Percentiles rank a stretch among this genome's conserved stretches.
These are phyloP conservation scores for Phytophthora pisi DNA, from an alignment of 352 stramenopile genomes.

Conservation along the genomic window DNA sequence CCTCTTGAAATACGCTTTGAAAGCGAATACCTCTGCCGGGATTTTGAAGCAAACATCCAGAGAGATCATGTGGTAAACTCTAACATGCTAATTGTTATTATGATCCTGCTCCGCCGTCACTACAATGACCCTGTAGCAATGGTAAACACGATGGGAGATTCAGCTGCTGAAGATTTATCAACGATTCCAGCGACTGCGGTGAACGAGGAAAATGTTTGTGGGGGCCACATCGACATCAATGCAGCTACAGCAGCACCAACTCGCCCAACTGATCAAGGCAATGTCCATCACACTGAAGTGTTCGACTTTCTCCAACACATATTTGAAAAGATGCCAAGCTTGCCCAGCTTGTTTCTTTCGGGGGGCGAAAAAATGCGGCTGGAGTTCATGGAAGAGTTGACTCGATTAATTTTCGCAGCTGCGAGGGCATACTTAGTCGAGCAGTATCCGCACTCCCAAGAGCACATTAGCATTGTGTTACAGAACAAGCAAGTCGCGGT, in stretches of 20 bases:
- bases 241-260: neutral
- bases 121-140: slow-evolving; percentile 59
- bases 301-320: slow-evolving; percentile 66
- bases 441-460: slow-evolving; percentile 46
- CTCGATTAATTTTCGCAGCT: slow-evolving; percentile 50
- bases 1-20: slow-evolving; percentile 68
- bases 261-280: slow-evolving; percentile 8
- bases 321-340: slow-evolving; percentile 52
- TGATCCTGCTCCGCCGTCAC: slow-evolving; percentile 57
- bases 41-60: slow-evolving; percentile 74
- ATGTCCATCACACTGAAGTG: slow-evolving; percentile 48
- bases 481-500: slow-evolving; percentile 48
- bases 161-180: slow-evolving; percentile 8
- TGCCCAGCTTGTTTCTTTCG: slow-evolving; percentile 37
- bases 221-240: neutral
- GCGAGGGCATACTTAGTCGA: slow-evolving; percentile 46
- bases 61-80: slow-evolving; percentile 57
- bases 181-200: neutral
- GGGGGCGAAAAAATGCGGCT: slow-evolving; percentile 53
- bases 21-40: slow-evolving; percentile 66
- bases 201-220: neutral
- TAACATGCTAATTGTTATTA: slow-evolving; percentile 57
- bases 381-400: slow-evolving; percentile 67
- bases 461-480: slow-evolving; percentile 43
- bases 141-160: slow-evolving; percentile 12